Evolutionary conservation across 2,329 filamentous ascomycete species (phyloP).

Genomic region (Stemphylium beticola): DNA sequence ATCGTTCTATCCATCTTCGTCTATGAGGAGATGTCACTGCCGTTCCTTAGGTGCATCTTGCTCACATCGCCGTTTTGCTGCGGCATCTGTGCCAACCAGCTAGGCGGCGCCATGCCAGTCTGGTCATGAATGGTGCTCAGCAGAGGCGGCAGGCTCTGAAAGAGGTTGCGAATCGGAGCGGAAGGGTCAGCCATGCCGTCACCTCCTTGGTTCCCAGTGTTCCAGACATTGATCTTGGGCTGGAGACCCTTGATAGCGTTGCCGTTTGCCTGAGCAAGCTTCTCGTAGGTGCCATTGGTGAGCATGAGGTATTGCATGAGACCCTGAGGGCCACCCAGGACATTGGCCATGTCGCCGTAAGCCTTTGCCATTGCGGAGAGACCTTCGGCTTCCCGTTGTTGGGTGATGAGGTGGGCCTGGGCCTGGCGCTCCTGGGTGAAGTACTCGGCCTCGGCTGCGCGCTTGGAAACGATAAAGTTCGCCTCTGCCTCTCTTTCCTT

Average conservation of each 20-base stretch:
- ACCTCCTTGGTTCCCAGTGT: slow-evolving; percentile 67
- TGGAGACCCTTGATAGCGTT: slow-evolving; percentile 75
- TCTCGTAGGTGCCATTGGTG: slow-evolving; percentile 78
- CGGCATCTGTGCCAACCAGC: slow-evolving; percentile 69
- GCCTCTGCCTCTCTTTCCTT: slow-evolving; percentile 55
- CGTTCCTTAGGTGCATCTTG: slow-evolving; percentile 35
- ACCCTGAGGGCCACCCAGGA: slow-evolving; percentile 78
- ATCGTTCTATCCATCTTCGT: not conserved
- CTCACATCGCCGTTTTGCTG: slow-evolving; percentile 26
- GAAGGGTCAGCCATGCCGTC: slow-evolving; percentile 58
- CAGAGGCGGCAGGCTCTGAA: slow-evolving; percentile 82
- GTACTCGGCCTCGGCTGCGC: slow-evolving; percentile 49
- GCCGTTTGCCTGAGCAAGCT: slow-evolving; percentile 79
- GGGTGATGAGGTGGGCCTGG: slow-evolving; percentile 64
- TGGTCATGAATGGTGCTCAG: slow-evolving; percentile 88
- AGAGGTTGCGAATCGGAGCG: slow-evolving; percentile 76
- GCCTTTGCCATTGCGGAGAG: slow-evolving; percentile 78
- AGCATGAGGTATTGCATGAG: slow-evolving; percentile 89
- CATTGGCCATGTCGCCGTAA: slow-evolving; percentile 73
- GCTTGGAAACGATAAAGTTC: slow-evolving; percentile 55
- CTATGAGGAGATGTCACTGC: slow-evolving; percentile 27
- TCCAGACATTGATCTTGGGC: slow-evolving; percentile 92
- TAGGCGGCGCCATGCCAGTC: slow-evolving; percentile 80
- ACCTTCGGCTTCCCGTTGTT: slow-evolving; percentile 78
- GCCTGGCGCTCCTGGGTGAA: slow-evolving; percentile 59